phyloP scores from a whole-genome alignment of 2,329 filamentous ascomycete species.

The Colletotrichum horii region DNA sequence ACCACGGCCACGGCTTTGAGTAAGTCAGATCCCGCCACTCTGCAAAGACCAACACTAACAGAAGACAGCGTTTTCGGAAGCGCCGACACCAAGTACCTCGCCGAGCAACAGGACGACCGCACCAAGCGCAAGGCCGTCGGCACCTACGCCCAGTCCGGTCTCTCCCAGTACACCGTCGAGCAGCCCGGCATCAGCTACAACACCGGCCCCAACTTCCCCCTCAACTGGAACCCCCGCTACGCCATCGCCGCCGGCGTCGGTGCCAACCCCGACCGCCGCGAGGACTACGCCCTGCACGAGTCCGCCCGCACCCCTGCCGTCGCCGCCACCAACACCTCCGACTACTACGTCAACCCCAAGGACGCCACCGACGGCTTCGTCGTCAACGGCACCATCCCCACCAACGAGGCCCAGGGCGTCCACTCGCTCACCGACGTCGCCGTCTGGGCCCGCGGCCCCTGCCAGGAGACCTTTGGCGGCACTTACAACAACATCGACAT shows the following conservation, averaged over 20 bases:
- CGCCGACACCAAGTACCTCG: conserved; percentile 80
- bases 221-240: conserved; percentile 86
- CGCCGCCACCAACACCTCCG: conserved; percentile 54
- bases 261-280: conserved; percentile 76
- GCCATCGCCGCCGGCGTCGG: conserved; percentile 76
- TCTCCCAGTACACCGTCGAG: conserved; percentile 74
- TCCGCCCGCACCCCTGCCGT: conserved; percentile 64
- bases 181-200: conserved; percentile 68
- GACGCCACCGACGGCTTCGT: conserved; percentile 72
- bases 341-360: conserved; percentile 71
- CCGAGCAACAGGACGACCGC: conserved; percentile 68
- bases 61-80: conserved; percentile 69
- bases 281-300: conserved; percentile 75
- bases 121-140: conserved; percentile 79
- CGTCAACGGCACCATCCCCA: conserved; percentile 76
- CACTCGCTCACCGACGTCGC: conserved; percentile 81
- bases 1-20: conserved; percentile 90
- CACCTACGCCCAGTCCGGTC: conserved; percentile 73
- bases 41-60: background rate
- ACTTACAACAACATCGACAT: conserved; percentile 75
- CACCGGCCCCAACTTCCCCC: conserved; percentile 78
- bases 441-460: conserved; percentile 80
- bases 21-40: conserved; percentile 25
- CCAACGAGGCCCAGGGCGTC: conserved; percentile 69
- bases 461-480: conserved; percentile 77